Evolutionary conservation across 768 basidiomycete species (phyloP).

Genomic region (Gymnopilus dilepis): DNA sequence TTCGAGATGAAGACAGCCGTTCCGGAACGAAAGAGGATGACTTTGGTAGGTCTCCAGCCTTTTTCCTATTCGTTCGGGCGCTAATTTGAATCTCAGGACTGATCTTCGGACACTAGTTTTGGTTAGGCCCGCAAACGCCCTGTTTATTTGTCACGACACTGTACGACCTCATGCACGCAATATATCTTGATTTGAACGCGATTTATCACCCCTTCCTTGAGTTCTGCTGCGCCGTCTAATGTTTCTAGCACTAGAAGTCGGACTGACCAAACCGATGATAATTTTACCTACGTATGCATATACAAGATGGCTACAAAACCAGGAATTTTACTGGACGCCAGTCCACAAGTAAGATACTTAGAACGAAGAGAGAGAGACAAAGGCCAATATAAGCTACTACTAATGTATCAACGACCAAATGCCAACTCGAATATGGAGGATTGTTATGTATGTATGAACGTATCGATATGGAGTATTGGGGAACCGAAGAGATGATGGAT

Average conservation of each 20-base stretch:
- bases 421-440: conserved; percentile 12
- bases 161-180: background rate
- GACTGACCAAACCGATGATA: background rate
- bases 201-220: too few species aligned
- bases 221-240: too few species aligned
- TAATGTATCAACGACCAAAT: conserved; percentile 25
- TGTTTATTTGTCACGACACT: background rate
- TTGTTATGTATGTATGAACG: conserved; percentile 5
- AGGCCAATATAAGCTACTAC: conserved; percentile 20
- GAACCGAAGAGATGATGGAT: conserved; percentile 5
- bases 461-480: conserved; percentile 2
- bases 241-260: background rate
- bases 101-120: background rate
- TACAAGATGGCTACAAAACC: conserved; percentile 25
- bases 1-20: conserved; percentile 37
- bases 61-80: background rate
- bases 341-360: background rate
- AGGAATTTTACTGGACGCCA: conserved; percentile 17
- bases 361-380: background rate
- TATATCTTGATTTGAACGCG: background rate
- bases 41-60: conserved; percentile 14
- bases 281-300: conserved; percentile 12
- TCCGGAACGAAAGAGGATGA: conserved; percentile 17
- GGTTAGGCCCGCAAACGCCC: background rate
- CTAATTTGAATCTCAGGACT: conserved; percentile 1